Base-by-base conservation (phyloP, 2,329 filamentous ascomycete species). In the Diaporthe vexans region DNA sequence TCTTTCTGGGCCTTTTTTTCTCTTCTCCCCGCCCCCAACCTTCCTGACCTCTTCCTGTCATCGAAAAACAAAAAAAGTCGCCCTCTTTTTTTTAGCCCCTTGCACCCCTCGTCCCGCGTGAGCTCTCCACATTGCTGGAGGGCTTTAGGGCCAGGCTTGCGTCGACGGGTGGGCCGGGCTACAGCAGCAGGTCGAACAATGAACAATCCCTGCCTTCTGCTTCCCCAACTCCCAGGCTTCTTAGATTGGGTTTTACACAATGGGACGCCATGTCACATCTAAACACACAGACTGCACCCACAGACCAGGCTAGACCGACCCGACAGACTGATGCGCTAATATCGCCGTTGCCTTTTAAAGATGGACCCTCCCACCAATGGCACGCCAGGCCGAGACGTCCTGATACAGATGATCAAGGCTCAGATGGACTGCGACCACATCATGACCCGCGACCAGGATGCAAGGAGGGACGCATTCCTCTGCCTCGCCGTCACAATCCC, bases 391-490 rank as follows among this genome's bases (percentile, higher is more conserved):
- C 74, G 72, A 43, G 72, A 74, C 35, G 68, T 68, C 59, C 37
- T 76, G 33, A 46, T 76, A 63, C 54, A 56, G 4, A 72, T 74
- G 72, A 69, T 76, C 59, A 76, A 72, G 61, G 29, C 68, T 13
- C 74, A 76, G 51, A 69, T 76, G 59, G 68, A 74, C 26, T 54
- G 63, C n/a, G 61, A 76, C n/a, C 61, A 76, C 29, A 46, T 35
- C 37, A 63, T 37, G 48, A 11, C 17, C 15, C 40, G 40, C 35
- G 61, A 72, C 24, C 52, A 76, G 24, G 68, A 74, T n/a, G 73
- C 73, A 57, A 74, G 72, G 48, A 70, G 72, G 19, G 74, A 76
- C 43, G 68, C 70, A n/a, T 76, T 76, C 56, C 74, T 76, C 72
- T 76, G 72, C 63, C 69, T 76, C 21, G 74, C 74, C 19, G 74